Evolutionary conservation across 1,284 basidiomycete genomes (phyloP).

Genomic region (Schizophyllum amplum): DNA sequence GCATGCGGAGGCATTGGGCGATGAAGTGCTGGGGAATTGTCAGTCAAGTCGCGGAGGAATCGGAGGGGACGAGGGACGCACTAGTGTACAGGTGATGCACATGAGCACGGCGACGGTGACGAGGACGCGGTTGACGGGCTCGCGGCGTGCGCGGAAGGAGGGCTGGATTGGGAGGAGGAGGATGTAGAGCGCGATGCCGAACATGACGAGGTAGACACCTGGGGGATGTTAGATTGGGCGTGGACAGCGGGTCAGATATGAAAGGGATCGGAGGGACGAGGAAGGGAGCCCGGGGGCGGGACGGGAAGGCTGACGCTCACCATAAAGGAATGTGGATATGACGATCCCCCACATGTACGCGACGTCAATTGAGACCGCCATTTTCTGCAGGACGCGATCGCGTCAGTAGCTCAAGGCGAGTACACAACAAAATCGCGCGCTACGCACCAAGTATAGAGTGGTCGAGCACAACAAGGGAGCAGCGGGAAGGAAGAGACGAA

Average conservation of each 20-base stretch:
- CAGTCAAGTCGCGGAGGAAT: not conserved
- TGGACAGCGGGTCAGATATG: not conserved
- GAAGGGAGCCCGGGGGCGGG: too few species aligned
- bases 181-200: not conserved
- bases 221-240: not conserved
- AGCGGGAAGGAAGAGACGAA: too few species aligned
- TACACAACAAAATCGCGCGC: too few species aligned
- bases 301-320: not conserved
- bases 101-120: not conserved
- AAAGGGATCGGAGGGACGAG: not conserved
- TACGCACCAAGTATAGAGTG: too few species aligned
- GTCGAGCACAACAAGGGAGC: too few species aligned
- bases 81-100: not conserved
- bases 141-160: not conserved
- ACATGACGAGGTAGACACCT: constrained; percentile 1
- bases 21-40: not conserved
- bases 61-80: not conserved
- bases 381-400: not conserved
- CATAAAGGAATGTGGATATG: not conserved
- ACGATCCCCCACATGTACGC: constrained; percentile 2
- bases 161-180: constrained; percentile 1
- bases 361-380: not conserved
- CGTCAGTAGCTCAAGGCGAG: too few species aligned
- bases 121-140: not conserved
- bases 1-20: not conserved